Evolutionary conservation across 2,329 filamentous ascomycete genomes (phyloP).

Genomic region (Fusarium veterinarium): DNA sequence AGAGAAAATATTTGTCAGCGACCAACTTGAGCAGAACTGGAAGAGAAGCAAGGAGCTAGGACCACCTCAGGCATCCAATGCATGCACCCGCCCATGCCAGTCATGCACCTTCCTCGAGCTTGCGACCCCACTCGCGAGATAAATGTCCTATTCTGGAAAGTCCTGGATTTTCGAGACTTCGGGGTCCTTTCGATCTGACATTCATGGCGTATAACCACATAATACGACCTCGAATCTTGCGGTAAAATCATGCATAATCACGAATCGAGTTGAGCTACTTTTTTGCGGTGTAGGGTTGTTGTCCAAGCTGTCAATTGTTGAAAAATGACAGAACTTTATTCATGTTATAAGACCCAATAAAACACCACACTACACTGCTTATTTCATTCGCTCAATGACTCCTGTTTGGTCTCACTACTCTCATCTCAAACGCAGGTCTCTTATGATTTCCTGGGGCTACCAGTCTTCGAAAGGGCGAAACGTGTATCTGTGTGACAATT

Average conservation of each 20-base stretch:
- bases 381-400: not conserved
- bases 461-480: not conserved
- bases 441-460: not conserved
- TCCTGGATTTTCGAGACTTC: constrained; percentile 2
- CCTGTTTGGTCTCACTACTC: not conserved
- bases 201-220: not conserved
- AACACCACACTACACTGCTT: not conserved
- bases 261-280: not conserved
- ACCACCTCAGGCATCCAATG: constrained; percentile 15
- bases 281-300: not conserved
- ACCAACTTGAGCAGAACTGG: not conserved
- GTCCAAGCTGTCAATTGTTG: not conserved
- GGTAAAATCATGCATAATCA: not conserved
- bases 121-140: constrained; percentile 15
- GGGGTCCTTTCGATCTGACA: constrained; percentile 5
- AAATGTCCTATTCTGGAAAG: constrained; percentile 18
- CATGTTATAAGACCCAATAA: not conserved
- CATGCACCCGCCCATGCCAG: not conserved
- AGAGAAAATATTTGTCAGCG: constrained; percentile 46
- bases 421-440: not conserved
- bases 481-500: not conserved
- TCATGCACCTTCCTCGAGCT: constrained; percentile 7
- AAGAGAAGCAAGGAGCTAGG: constrained; percentile 26
- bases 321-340: not conserved
- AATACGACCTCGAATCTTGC: constrained; percentile 11